A percentile compares a stretch with the other conserved stretches of the same genome.
These are phyloP conservation scores for Massarina eburnea DNA, from an alignment of 2,329 filamentous ascomycete species.

Conservation along the genomic window DNA sequence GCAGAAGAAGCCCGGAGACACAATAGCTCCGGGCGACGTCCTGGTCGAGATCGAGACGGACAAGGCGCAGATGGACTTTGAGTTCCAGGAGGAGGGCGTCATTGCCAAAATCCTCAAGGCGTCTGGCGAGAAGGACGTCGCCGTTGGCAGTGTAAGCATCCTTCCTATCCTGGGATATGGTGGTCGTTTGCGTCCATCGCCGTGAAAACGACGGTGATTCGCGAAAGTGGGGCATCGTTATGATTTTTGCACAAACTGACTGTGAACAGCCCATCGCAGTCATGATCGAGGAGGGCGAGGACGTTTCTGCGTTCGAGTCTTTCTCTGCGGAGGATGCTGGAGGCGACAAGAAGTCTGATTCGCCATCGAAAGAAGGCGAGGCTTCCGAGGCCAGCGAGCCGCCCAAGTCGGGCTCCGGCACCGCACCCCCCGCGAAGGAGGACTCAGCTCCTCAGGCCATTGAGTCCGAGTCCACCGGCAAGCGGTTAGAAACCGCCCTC, in stretches of 20 bases:
- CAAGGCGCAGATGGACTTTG: constrained; percentile 99
- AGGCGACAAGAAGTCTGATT: constrained; percentile 70
- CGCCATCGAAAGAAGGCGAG: constrained; percentile 63
- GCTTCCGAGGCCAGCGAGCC: constrained; percentile 64
- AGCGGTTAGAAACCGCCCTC: constrained; percentile 78
- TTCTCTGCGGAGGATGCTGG: constrained; percentile 91
- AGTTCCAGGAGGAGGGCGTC: constrained; percentile 97
- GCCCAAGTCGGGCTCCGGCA: constrained; percentile 57
- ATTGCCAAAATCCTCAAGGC: constrained; percentile 94
- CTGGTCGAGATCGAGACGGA: constrained; percentile 98
- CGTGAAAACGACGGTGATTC: not conserved
- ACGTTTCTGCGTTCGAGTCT: constrained; percentile 83
- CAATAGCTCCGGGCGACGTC: constrained; percentile 86
- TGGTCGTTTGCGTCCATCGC: too few relatives aligned
- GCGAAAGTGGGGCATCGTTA: not conserved
- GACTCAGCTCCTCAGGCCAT: constrained; percentile 60
- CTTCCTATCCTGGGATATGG: not conserved
- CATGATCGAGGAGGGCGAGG: constrained; percentile 86
- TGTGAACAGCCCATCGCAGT: constrained; percentile 82
- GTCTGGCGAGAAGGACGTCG: constrained; percentile 87
- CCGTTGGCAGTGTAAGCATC: constrained; percentile 80
- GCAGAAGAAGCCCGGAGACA: constrained; percentile 96
- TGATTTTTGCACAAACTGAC: constrained; percentile 23
- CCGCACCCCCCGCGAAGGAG: constrained; percentile 55
- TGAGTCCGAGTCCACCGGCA: constrained; percentile 72